These are phyloP conservation scores for Fraxinus anomala DNA, from an alignment of 257 asterid species.

Conservation along the genomic window DNA sequence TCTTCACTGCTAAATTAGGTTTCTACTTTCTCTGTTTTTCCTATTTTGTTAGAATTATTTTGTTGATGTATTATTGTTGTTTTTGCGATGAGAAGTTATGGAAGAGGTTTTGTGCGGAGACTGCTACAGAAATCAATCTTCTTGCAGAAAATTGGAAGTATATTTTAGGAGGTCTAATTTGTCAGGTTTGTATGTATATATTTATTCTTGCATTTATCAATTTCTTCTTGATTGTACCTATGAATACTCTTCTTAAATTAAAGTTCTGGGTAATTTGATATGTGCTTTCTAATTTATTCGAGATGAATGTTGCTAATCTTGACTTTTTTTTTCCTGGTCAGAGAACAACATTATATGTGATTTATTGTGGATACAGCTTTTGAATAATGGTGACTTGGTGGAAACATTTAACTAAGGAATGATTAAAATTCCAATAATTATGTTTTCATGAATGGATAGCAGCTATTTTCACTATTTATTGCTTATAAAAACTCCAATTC, in stretches of 20 bases:
- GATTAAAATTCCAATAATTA: neutral
- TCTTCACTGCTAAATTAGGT: too few species aligned
- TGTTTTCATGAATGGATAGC: neutral
- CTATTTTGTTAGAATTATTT: too few species aligned
- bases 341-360: neutral
- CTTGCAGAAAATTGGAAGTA: slow-evolving; percentile 72
- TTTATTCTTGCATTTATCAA: neutral
- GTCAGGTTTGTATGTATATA: slow-evolving; percentile 48
- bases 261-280: neutral
- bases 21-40: too few species aligned
- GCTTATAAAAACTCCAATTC: neutral
- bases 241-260: neutral
- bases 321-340: too few species aligned
- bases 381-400: neutral
- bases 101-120: slow-evolving; percentile 67
- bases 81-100: slow-evolving; percentile 46
- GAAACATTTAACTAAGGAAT: neutral
- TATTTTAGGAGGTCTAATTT: slow-evolving; percentile 62
- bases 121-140: slow-evolving; percentile 56
- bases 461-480: neutral
- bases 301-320: neutral
- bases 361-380: neutral
- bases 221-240: neutral
- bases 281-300: neutral
- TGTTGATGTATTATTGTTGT: neutral